Conservation (phyloP, 768 basidiomycete species). For the Hortiboletus flavorubellus region DNA sequence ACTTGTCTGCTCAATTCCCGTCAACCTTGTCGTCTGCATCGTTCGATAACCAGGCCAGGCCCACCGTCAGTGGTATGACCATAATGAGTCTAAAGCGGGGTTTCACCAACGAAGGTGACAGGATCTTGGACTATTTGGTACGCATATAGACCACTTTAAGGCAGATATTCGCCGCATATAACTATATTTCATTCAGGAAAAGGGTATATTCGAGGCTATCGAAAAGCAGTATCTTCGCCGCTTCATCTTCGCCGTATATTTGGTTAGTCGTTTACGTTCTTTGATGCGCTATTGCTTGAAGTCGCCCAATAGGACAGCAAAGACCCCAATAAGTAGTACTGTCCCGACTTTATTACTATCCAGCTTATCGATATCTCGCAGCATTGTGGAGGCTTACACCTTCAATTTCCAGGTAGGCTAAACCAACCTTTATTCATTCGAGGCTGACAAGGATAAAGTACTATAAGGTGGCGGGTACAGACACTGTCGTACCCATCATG, state of each 20-base stretch:
- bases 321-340: slow-evolving; percentile 75
- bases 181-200: slow-evolving; percentile 49
- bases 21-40: slow-evolving; percentile 33
- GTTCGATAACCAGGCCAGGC: slow-evolving; percentile 36
- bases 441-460: slow-evolving; percentile 47
- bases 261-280: slow-evolving; percentile 44
- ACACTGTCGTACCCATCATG: slow-evolving; percentile 65
- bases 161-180: slow-evolving; percentile 11
- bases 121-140: slow-evolving; percentile 77
- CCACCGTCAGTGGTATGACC: slow-evolving; percentile 60
- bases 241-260: slow-evolving; percentile 82
- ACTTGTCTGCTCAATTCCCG: slow-evolving; percentile 30
- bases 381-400: slow-evolving; percentile 85
- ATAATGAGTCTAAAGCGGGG: slow-evolving; percentile 74
- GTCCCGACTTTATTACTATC: slow-evolving; percentile 2
- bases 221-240: slow-evolving; percentile 81
- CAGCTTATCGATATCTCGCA: slow-evolving; percentile 30
- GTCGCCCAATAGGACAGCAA: slow-evolving; percentile 60
- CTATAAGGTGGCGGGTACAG: slow-evolving; percentile 58
- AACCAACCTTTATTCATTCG: background rate
- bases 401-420: slow-evolving; percentile 72
- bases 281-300: background rate
- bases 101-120: slow-evolving; percentile 80
- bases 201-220: slow-evolving; percentile 83
- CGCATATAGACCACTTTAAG: slow-evolving; percentile 23